Conservation (phyloP, 179 eudicot genomes). For the Nepenthes alata region DNA sequence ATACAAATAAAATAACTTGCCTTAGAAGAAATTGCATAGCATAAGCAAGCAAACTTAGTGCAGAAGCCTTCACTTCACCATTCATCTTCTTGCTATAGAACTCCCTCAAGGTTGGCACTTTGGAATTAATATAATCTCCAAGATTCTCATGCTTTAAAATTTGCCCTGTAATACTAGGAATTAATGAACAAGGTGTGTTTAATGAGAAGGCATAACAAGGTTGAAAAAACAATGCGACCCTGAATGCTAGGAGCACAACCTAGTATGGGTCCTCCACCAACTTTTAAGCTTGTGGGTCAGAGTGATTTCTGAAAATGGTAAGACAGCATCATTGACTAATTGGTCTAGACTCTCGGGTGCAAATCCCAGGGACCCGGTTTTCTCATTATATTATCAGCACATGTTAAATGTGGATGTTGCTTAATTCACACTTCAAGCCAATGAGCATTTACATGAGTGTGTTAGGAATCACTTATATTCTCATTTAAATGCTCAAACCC, state of each 20-base stretch:
- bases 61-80: slow-evolving; percentile 43
- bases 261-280: no score
- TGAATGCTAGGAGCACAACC: no score
- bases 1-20: slow-evolving; percentile 17
- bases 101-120: slow-evolving; percentile 52
- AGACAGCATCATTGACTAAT: no score
- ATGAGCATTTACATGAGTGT: no score
- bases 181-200: slow-evolving; percentile 4
- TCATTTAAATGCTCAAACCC: no score
- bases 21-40: slow-evolving; percentile 54
- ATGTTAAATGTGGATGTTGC: neutral
- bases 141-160: slow-evolving; percentile 63
- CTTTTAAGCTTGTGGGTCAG: no score
- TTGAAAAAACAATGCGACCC: neutral
- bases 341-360: no score
- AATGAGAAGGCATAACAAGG: neutral
- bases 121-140: slow-evolving; percentile 45
- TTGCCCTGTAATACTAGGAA: slow-evolving; percentile 57
- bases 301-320: no score
- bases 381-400: no score
- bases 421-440: neutral
- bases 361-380: no score
- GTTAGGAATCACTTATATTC: no score
- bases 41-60: slow-evolving; percentile 38
- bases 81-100: slow-evolving; percentile 28